These are phyloP conservation scores for Eucalyptus regnans DNA, from an alignment of 345 rosid genomes.

Conservation along the genomic window DNA sequence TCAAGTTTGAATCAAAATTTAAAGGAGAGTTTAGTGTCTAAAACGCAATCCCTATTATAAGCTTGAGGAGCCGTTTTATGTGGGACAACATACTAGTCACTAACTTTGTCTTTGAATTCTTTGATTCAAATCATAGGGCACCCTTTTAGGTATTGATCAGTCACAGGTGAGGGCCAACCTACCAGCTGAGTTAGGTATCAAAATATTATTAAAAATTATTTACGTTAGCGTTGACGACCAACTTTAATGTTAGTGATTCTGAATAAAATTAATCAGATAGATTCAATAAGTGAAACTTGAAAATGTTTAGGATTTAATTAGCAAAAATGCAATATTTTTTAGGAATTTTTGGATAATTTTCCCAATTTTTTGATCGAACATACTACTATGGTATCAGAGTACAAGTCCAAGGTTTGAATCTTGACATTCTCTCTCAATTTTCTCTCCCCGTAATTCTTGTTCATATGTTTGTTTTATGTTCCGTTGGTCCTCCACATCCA, in stretches of 20 bases:
- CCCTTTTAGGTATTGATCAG: background rate
- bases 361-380: background rate
- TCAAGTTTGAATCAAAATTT: background rate
- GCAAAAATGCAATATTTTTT: background rate
- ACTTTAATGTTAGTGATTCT: no score
- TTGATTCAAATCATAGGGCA: background rate
- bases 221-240: rapidly evolving
- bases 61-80: background rate
- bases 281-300: background rate
- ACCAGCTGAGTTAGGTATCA: rapidly evolving
- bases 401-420: background rate
- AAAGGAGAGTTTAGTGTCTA: background rate
- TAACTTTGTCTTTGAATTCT: background rate
- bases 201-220: no score
- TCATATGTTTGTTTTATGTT: background rate
- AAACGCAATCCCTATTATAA: background rate
- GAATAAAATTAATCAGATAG: background rate
- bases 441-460: background rate
- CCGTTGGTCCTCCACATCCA: background rate
- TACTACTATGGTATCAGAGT: background rate
- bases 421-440: background rate
- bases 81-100: background rate
- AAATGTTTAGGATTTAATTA: no score
- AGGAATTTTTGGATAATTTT: no score
- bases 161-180: background rate